Conservation (phyloP, 169 alveolate genomes). For the Theileria orientalis region DNA sequence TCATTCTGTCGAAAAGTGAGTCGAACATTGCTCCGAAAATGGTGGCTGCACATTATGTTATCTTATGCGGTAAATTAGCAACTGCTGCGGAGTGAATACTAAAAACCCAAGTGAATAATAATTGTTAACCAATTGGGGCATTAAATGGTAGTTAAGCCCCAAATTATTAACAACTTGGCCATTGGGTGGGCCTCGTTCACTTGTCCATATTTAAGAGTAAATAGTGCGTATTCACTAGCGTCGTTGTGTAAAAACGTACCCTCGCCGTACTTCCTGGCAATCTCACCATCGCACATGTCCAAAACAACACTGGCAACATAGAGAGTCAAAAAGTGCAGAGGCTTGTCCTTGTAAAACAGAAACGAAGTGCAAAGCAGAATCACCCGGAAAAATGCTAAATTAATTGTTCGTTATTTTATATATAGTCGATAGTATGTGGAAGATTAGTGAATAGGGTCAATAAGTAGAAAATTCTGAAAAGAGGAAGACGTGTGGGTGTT, state of each 20-base stretch:
- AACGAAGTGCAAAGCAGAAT: constrained; percentile 16
- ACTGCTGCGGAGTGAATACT: neutral
- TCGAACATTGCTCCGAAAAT: constrained; percentile 57
- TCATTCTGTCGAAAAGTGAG: constrained; percentile 53
- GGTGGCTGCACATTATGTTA: constrained; percentile 27
- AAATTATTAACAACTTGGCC: neutral
- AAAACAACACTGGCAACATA: constrained; percentile 33
- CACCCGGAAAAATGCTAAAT: constrained; percentile 38
- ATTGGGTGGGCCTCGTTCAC: too few relatives aligned
- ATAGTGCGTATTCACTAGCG: neutral
- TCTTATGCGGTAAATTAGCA: neutral
- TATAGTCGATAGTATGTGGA: neutral
- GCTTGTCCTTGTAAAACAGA: constrained; percentile 5
- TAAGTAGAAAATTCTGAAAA: neutral
- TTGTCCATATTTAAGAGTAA: neutral
- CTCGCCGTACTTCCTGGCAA: constrained; percentile 55
- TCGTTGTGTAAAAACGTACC: constrained; percentile 3
- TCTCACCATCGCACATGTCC: constrained; percentile 59
- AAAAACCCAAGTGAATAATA: neutral
- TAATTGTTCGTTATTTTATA: neutral
- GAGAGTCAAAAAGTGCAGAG: constrained; percentile 18
- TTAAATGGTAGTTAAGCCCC: neutral
- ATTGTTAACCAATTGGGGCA: neutral
- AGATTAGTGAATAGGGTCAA: neutral
- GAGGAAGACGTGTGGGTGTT: neutral